phyloP scores from a whole-genome alignment of 805 yeast genomes.

The Pichia kluyveri region DNA sequence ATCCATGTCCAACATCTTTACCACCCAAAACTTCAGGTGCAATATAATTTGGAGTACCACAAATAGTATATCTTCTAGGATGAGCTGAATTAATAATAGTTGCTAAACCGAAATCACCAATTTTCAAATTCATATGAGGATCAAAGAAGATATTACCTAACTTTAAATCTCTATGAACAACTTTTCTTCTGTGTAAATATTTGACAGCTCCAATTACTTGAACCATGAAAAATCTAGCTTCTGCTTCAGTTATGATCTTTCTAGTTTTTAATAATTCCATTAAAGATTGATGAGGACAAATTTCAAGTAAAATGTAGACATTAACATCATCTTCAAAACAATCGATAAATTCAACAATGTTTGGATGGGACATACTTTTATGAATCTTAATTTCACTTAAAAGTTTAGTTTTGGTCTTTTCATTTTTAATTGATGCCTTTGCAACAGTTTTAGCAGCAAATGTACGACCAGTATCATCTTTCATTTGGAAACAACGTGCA shows the following conservation, averaged over 20 bases:
- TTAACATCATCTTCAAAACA: slow-evolving; percentile 96
- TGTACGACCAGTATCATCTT: slow-evolving; percentile 75
- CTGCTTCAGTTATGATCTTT: slow-evolving; percentile 82
- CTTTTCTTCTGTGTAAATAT: slow-evolving; percentile 85
- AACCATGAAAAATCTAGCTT: slow-evolving; percentile 80
- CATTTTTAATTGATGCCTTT: slow-evolving; percentile 83
- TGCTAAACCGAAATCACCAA: slow-evolving; percentile 98
- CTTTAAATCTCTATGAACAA: slow-evolving; percentile 92
- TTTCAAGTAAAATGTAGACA: slow-evolving; percentile 87
- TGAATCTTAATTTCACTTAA: slow-evolving; percentile 94
- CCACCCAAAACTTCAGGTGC: slow-evolving; percentile 97
- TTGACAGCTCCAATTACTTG: slow-evolving; percentile 92
- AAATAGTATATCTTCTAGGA: slow-evolving; percentile 83
- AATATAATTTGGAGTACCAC: slow-evolving; percentile 98
- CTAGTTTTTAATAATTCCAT: slow-evolving; percentile 87
- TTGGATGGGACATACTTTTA: slow-evolving; percentile 78
- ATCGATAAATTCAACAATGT: slow-evolving; percentile 86
- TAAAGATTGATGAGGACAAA: slow-evolving; percentile 89
- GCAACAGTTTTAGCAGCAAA: slow-evolving; percentile 98
- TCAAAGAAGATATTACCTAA: slow-evolving; percentile 94
- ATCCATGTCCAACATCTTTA: slow-evolving; percentile 80
- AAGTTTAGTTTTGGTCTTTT: slow-evolving; percentile 78
- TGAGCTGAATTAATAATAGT: slow-evolving; percentile 64
- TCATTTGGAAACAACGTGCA: slow-evolving; percentile 96
- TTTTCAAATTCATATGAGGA: slow-evolving; percentile 85